Evolutionary conservation across 441 rosid species (phyloP).

Genomic region (Pelargonium australe): DNA sequence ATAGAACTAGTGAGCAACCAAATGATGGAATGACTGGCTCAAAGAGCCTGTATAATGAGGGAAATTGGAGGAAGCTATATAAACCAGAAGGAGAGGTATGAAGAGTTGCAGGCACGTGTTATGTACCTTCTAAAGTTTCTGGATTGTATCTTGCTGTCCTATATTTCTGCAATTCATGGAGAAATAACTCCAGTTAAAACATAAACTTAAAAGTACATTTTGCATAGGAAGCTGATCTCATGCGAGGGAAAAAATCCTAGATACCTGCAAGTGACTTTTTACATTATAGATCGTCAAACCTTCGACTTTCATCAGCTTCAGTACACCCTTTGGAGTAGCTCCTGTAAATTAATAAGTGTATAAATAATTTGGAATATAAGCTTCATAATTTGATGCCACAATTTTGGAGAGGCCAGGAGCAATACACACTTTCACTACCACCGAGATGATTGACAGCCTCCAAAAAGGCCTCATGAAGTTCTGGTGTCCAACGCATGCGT

Average conservation of each 20-base stretch:
- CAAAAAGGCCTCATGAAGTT: neutral
- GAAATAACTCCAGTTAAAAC: slow-evolving; percentile 24
- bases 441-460: slow-evolving; percentile 1
- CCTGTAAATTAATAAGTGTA: slow-evolving; percentile 8
- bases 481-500: slow-evolving; percentile 49
- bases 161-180: slow-evolving; percentile 62
- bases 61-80: slow-evolving; percentile 7
- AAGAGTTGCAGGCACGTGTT: slow-evolving; percentile 6
- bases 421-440: neutral
- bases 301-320: slow-evolving; percentile 84
- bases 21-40: neutral
- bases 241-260: neutral
- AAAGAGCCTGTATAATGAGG: neutral
- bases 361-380: neutral
- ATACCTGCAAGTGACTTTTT: slow-evolving; percentile 89
- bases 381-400: neutral
- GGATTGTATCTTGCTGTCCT: slow-evolving; percentile 81
- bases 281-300: slow-evolving; percentile 91
- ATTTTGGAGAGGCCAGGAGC: neutral
- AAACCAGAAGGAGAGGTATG: neutral
- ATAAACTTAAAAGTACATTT: neutral
- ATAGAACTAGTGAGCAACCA: neutral
- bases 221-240: neutral
- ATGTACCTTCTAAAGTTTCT: slow-evolving; percentile 66
- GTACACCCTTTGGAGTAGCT: slow-evolving; percentile 15